phyloP scores from a whole-genome alignment of 768 basidiomycete species.

The Podaxis sp. region DNA sequence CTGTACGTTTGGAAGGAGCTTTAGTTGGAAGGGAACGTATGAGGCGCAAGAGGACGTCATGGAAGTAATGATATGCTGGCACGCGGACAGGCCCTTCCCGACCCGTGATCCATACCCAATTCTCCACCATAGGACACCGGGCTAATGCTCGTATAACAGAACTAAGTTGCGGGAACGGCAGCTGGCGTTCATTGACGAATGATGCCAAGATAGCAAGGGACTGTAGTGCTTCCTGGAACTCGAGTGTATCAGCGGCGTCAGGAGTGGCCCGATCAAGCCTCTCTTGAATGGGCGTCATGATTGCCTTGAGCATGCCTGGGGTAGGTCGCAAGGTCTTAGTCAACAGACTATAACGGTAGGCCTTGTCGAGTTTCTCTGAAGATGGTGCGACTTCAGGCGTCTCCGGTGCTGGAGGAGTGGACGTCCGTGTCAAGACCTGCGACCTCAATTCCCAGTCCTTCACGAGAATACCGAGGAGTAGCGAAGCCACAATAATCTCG shows the following conservation, averaged over 20 bases:
- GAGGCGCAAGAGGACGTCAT: slow-evolving; percentile 42
- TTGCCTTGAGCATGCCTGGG: background rate
- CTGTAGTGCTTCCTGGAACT: slow-evolving; percentile 46
- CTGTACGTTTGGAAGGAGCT: background rate
- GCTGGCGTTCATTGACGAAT: slow-evolving; percentile 46
- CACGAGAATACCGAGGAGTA: slow-evolving; percentile 64
- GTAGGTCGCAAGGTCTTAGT: background rate
- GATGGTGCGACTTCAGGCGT: background rate
- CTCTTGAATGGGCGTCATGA: slow-evolving; percentile 1
- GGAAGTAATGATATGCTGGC: slow-evolving; percentile 47
- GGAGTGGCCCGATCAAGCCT: slow-evolving; percentile 15
- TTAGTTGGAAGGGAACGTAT: slow-evolving; percentile 30
- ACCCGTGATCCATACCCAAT: slow-evolving; percentile 37
- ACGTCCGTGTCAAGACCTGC: background rate
- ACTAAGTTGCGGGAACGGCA: slow-evolving; percentile 44
- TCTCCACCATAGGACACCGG: slow-evolving; percentile 37
- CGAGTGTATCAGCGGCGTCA: slow-evolving; percentile 27
- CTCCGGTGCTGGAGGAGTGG: background rate
- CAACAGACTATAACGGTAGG: background rate
- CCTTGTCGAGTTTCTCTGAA: slow-evolving; percentile 19
- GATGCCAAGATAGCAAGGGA: slow-evolving; percentile 58
- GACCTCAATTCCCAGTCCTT: slow-evolving; percentile 53
- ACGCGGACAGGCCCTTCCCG: slow-evolving; percentile 25
- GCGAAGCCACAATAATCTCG: slow-evolving; percentile 73
- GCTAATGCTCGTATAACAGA: slow-evolving; percentile 47